Base-by-base conservation (phyloP, 2,329 filamentous ascomycete genomes). In the Penicillium frequentans region DNA sequence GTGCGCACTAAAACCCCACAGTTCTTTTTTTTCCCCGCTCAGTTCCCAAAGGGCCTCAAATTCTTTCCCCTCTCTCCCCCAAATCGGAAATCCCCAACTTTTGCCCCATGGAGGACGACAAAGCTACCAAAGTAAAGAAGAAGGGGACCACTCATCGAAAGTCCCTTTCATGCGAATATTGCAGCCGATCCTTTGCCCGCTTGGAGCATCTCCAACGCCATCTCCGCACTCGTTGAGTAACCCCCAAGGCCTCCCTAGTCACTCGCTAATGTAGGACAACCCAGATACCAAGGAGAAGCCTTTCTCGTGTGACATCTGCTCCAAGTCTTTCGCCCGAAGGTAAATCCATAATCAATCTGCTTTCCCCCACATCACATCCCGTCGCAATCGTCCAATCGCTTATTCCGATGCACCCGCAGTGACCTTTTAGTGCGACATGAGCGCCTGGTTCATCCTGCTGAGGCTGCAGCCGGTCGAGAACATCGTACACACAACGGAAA, bases 201-300 rank as follows among this genome's bases (percentile, higher is more conserved):
- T 66, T 80, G 60, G 78, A 80, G 69, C 78, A 80, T 72, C 77
- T 80, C 67, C 78, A 80, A 74, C 74, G 78, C 64, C 78, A 80
- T 75, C 77, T 80, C 72, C 76, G 78, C 72, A 80, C 78, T 63
- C 78, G 75, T 78, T 75, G 74, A 76, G 74, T 74, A 71, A 70
- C 71, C 70, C 71, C 70, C 58, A 55, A 50, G n/a, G 4, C 33
- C 51, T 58, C 27, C 31, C 29, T 55, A n/a, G 42, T 19, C 31
- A 19, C 23, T 24, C 42, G 44, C 67, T 74, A 68, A 72, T 64
- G 43, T 57, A 53, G 61, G 47, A 58, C 52, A 65, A 59, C 21
- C 19, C 63, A 78, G 75, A 80, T 66, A 80, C 78, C 23, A 80
- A 80, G 63, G 78, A 80, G 63, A 80, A 80, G 57, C 78, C 78